These are phyloP conservation scores for Mycena chlorophos DNA, from an alignment of 768 basidiomycete species.

Conservation along the genomic window DNA sequence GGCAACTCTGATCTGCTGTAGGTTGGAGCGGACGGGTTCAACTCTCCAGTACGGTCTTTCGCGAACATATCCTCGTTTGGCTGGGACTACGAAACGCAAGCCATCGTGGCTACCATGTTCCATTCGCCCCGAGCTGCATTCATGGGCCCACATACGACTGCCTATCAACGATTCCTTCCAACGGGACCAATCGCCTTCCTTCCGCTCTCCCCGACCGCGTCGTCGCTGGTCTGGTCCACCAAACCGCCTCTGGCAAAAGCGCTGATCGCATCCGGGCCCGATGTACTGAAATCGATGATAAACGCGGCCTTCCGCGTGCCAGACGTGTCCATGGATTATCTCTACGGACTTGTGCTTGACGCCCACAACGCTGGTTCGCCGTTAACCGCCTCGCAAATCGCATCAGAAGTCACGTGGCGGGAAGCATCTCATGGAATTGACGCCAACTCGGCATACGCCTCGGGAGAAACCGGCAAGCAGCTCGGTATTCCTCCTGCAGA, in stretches of 20 bases:
- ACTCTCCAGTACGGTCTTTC: slow-evolving; percentile 88
- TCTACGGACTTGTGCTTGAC: slow-evolving; percentile 62
- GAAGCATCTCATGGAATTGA: slow-evolving; percentile 72
- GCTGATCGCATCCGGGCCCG: slow-evolving; percentile 63
- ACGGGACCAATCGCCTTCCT: slow-evolving; percentile 96
- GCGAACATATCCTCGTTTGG: slow-evolving; percentile 86
- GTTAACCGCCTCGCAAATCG: slow-evolving; percentile 50
- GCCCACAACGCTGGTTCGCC: slow-evolving; percentile 44
- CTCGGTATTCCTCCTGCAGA: slow-evolving; percentile 62
- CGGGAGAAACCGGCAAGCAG: slow-evolving; percentile 27
- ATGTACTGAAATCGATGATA: slow-evolving; percentile 70
- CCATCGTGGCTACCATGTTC: slow-evolving; percentile 83
- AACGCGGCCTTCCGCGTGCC: slow-evolving; percentile 91
- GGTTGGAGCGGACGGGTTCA: slow-evolving; percentile 95
- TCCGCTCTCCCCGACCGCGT: slow-evolving; percentile 73
- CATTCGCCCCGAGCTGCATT: slow-evolving; percentile 68
- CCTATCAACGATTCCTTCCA: slow-evolving; percentile 92
- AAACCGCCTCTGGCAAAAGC: slow-evolving; percentile 72
- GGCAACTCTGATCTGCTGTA: slow-evolving; percentile 28
- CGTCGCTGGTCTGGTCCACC: slow-evolving; percentile 95
- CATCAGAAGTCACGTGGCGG: slow-evolving; percentile 68
- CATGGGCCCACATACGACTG: slow-evolving; percentile 70
- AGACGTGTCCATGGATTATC: slow-evolving; percentile 65
- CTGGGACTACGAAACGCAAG: slow-evolving; percentile 88
- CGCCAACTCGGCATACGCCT: slow-evolving; percentile 62